Percentiles rank a stretch among this genome's conserved stretches.
These are phyloP conservation scores for Dendrothele bispora DNA, from an alignment of 768 basidiomycete species.

Conservation along the genomic window DNA sequence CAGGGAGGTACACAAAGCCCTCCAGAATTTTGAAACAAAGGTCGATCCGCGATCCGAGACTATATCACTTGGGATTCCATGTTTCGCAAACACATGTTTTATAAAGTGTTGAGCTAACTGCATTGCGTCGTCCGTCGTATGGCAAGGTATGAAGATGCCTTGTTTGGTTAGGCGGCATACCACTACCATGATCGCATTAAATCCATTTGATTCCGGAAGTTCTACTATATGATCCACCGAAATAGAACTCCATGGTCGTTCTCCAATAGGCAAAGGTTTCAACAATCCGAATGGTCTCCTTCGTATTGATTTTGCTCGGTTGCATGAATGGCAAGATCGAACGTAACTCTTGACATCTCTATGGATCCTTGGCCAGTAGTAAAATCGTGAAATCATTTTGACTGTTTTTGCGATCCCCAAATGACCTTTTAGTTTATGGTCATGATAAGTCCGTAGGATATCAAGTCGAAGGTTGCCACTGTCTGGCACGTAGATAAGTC, in stretches of 20 bases:
- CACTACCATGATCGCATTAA: slow-evolving; percentile 10
- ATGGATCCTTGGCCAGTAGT: neutral
- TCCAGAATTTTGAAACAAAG: too few species aligned
- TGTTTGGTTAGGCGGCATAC: slow-evolving; percentile 31
- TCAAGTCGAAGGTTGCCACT: slow-evolving; percentile 10
- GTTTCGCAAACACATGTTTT: too few species aligned
- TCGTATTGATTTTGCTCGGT: slow-evolving; percentile 15
- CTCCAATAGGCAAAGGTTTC: slow-evolving; percentile 20
- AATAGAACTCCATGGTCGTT: slow-evolving; percentile 28
- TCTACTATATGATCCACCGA: slow-evolving; percentile 31
- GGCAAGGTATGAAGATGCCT: slow-evolving; percentile 29
- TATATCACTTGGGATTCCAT: too few species aligned
- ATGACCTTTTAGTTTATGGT: slow-evolving; percentile 23
- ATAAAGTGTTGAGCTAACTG: slow-evolving; percentile 21
- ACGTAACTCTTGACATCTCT: slow-evolving; percentile 15
- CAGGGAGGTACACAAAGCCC: too few species aligned
- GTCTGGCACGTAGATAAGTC: slow-evolving; percentile 19
- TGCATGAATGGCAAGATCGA: slow-evolving; percentile 22
- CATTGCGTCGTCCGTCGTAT: slow-evolving; percentile 13
- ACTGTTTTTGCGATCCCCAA: slow-evolving; percentile 23
- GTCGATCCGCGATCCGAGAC: too few species aligned
- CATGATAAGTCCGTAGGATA: slow-evolving; percentile 19
- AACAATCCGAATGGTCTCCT: slow-evolving; percentile 23
- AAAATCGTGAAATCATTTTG: slow-evolving; percentile 15
- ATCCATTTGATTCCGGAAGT: slow-evolving; percentile 20